A percentile compares a stretch with the other conserved stretches of the same genome.
phyloP scores from a whole-genome alignment of 345 rosid genomes.

The Lepidium sativum region DNA sequence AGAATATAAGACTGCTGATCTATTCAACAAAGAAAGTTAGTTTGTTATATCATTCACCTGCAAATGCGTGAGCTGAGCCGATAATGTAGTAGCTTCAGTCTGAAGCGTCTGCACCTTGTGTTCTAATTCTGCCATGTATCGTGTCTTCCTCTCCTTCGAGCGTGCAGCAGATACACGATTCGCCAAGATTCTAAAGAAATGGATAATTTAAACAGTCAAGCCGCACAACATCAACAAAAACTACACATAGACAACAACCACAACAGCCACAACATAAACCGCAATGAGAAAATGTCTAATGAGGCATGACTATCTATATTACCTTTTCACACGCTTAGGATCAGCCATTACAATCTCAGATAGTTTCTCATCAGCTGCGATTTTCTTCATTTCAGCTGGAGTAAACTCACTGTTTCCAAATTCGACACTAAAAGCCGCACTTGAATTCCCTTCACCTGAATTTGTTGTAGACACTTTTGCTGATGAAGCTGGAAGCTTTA shows the following conservation, averaged over 20 bases:
- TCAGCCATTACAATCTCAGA: constrained; percentile 62
- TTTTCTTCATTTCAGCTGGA: constrained; percentile 59
- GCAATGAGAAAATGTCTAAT: neutral
- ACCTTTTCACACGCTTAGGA: constrained; percentile 52
- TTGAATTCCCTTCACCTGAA: constrained; percentile 41
- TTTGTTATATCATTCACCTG: constrained; percentile 35
- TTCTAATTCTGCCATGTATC: constrained; percentile 66
- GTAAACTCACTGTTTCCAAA: constrained; percentile 55
- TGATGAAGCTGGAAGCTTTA: constrained; percentile 22
- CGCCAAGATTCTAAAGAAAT: constrained; percentile 56
- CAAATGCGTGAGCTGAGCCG: constrained; percentile 70
- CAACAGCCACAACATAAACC: neutral
- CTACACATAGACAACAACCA: no score
- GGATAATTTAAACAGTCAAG: neutral
- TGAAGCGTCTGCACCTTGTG: constrained; percentile 83
- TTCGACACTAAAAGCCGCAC: constrained; percentile 29
- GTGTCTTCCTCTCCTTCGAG: constrained; percentile 77
- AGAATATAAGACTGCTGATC: neutral
- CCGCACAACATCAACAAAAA: neutral
- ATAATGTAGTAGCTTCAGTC: constrained; percentile 73
- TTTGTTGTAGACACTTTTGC: constrained; percentile 29
- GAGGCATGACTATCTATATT: neutral
- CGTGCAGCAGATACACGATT: constrained; percentile 86
- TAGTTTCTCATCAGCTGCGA: constrained; percentile 70
- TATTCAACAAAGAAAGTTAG: neutral